A percentile compares a stretch with the other conserved stretches of the same genome.
Conservation (phyloP, 257 asterid species). For the Ehretia macrophylla region DNA sequence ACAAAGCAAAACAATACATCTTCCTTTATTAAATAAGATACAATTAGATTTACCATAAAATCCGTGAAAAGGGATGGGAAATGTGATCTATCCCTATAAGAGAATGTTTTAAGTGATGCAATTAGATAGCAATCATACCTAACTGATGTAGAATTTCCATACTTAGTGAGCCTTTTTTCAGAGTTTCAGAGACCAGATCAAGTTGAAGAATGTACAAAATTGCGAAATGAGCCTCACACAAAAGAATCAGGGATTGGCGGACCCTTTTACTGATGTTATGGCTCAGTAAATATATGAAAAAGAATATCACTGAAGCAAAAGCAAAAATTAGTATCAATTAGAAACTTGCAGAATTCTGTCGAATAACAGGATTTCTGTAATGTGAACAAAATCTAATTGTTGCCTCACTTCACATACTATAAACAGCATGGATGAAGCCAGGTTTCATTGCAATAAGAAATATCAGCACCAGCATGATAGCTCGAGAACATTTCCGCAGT, state of each 20-base stretch:
- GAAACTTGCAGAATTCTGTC: constrained; percentile 17
- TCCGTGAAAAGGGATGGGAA: constrained; percentile 15
- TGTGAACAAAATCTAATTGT: background rate
- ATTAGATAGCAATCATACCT: constrained; percentile 49
- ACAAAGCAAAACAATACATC: constrained; percentile 17
- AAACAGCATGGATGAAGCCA: constrained; percentile 88
- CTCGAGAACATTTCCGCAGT: constrained; percentile 88
- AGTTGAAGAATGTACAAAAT: constrained; percentile 85
- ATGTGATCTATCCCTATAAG: constrained; percentile 6
- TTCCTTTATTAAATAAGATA: constrained; percentile 1
- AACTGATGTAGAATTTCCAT: constrained; percentile 66
- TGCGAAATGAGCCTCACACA: constrained; percentile 92
- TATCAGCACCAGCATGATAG: constrained; percentile 79
- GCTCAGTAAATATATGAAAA: constrained; percentile 81
- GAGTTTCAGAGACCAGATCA: constrained; percentile 60
- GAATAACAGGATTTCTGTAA: background rate
- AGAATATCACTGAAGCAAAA: constrained; percentile 82
- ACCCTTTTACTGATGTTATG: constrained; percentile 63
- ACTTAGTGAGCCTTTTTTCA: constrained; percentile 68
- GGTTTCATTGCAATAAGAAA: constrained; percentile 91
- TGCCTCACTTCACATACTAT: constrained; percentile 53
- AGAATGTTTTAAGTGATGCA: constrained; percentile 17
- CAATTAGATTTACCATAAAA: constrained; percentile 1
- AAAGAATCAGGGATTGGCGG: constrained; percentile 82
- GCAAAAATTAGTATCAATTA: constrained; percentile 26